phyloP scores from a whole-genome alignment of 1,284 basidiomycete genomes.

The Austroboletus novae-zelandiae region DNA sequence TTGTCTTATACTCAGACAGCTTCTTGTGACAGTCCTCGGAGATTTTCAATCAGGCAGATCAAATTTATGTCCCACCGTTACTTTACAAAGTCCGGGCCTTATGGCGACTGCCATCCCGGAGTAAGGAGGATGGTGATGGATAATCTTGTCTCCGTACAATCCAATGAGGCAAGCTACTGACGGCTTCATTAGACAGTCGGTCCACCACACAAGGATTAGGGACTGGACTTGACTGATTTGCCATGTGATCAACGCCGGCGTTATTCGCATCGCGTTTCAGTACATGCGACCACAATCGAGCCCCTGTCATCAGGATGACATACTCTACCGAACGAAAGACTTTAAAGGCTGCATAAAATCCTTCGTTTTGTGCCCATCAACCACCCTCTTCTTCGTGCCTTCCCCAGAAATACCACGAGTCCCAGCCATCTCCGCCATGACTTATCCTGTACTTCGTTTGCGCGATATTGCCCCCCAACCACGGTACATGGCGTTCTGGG shows the following conservation, averaged over 20 bases:
- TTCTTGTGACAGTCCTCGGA: slow-evolving; percentile 3
- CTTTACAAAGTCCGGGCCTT: not conserved
- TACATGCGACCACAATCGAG: not conserved
- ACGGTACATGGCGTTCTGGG: slow-evolving; percentile 47
- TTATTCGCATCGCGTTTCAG: slow-evolving; percentile 2
- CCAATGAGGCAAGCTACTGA: not conserved
- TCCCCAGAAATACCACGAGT: too few relatives aligned
- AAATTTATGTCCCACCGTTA: not conserved
- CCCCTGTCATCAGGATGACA: slow-evolving; percentile 1
- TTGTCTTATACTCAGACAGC: not conserved
- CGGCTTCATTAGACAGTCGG: not conserved
- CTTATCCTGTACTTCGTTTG: slow-evolving; percentile 34
- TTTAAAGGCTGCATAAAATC: slow-evolving; percentile 14
- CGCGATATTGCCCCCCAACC: slow-evolving; percentile 42
- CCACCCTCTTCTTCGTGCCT: not conserved
- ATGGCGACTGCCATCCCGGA: not conserved
- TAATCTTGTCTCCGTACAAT: not conserved
- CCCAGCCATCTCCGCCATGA: slow-evolving; percentile 10
- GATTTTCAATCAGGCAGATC: not conserved
- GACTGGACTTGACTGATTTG: slow-evolving; percentile 1
- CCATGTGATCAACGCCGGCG: not conserved
- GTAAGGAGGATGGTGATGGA: not conserved
- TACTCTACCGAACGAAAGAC: not conserved
- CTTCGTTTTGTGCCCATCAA: not conserved
- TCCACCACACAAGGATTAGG: not conserved